Base-by-base conservation (phyloP, 495 filamentous ascomycete species). In the Penicillium waksmanii region DNA sequence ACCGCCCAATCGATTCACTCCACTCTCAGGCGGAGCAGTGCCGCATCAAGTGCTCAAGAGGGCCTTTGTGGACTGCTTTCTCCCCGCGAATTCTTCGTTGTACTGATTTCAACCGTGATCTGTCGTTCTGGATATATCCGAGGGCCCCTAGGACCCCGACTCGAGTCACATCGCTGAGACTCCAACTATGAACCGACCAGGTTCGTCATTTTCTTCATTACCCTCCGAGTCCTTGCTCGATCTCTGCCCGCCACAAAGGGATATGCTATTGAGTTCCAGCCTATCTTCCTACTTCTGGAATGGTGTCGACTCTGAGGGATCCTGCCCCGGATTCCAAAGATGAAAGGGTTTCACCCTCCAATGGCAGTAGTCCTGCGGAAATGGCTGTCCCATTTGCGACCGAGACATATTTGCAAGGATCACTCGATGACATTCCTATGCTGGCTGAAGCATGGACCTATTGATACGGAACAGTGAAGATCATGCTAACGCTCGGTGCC, bases 141-240 rank as follows among this genome's bases (percentile, higher is more conserved):
- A 51, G 43, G 31, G 35, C 57, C 40, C 47, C 31, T 56, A 33
- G 38, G 34, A 40, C 55, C 42, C 17, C 49, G 48, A 43, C 43
- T 33, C 35, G 18, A 21, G 46, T 18, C 48, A 51, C 34, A 15
- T 61, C 15, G 11, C n/a, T 31, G 56, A 61, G 42, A 8, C 19
- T 43, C 43, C 51, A 35, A 63, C 27, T 60, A 79, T 79, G 76
- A 79, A 79, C 67, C 71, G 76, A 64, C 73, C 73, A 76, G 76
- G 76, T 79, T 60, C 50, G 74, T 75, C 53, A 62, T 57, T 66
- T 63, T 69, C 61, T 65, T 65, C 60, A 53, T 65, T 63, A 25
- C 53, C 50, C 17, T 60, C 19, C 51, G 35, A 47, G 57, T 52
- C 57, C 56, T 60, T 42, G 17, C 34, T 51, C 47, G 35, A 38